Conservation (phyloP, 1,139 yeast genomes). For the Yamadazyma kanchanaburiensis region DNA sequence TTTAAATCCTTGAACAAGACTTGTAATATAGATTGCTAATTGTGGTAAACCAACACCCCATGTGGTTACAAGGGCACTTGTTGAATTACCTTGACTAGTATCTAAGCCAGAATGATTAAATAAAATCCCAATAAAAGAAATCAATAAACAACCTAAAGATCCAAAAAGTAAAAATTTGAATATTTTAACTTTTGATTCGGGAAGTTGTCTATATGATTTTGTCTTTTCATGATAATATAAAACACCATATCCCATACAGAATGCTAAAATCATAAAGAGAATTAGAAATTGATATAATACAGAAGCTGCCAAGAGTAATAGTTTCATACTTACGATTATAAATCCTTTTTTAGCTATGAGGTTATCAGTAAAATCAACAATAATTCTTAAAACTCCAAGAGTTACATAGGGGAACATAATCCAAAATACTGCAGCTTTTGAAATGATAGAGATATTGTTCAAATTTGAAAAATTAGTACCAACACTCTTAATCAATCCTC, state of each 20-base stretch:
- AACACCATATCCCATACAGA: conserved; percentile 42
- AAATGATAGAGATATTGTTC: conserved; percentile 31
- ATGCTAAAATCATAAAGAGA: conserved; percentile 17
- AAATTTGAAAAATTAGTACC: conserved; percentile 28
- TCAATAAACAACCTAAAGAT: conserved; percentile 7
- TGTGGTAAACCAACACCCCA: conserved; percentile 1
- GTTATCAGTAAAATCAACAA: conserved; percentile 18
- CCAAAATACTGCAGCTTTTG: conserved; percentile 30
- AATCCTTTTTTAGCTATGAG: conserved; percentile 8
- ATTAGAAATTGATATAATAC: not conserved
- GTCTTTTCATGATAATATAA: conserved; percentile 28
- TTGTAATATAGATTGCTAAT: conserved; percentile 14
- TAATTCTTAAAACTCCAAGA: conserved; percentile 9
- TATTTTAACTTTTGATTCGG: conserved; percentile 16
- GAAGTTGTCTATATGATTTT: conserved; percentile 25
- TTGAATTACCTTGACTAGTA: not conserved
- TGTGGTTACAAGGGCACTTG: conserved; percentile 1
- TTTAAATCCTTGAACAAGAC: conserved; percentile 21
- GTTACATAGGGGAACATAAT: conserved; percentile 23
- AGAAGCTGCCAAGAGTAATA: not conserved
- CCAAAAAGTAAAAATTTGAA: conserved; percentile 16
- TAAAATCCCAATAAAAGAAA: not conserved
- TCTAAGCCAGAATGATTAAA: not conserved
- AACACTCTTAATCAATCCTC: conserved; percentile 25
- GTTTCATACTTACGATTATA: conserved; percentile 1